Evolutionary conservation across 2,329 filamentous ascomycete species (phyloP).

Genomic region (Neonectria hederae): DNA sequence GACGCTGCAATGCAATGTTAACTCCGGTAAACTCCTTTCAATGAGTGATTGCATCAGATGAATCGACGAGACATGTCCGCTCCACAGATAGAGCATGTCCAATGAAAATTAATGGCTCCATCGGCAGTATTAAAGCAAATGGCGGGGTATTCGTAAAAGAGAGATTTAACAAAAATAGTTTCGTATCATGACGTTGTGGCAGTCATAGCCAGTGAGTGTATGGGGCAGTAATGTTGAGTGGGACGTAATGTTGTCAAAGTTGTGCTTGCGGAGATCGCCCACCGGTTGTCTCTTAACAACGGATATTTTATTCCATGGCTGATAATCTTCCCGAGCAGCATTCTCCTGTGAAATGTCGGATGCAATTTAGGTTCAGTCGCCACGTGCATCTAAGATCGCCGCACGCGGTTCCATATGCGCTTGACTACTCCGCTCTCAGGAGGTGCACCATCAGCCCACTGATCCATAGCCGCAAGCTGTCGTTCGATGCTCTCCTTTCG

Average conservation of each 20-base stretch:
- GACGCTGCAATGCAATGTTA: constrained; percentile 6
- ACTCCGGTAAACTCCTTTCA: constrained; percentile 38
- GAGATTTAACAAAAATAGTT: constrained; percentile 19
- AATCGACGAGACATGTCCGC: constrained; percentile 22
- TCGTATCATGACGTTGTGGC: constrained; percentile 18
- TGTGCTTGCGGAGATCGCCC: background rate
- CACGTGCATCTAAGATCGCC: constrained; percentile 49
- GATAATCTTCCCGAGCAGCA: background rate
- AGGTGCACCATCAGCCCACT: constrained; percentile 48
- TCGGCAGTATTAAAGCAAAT: constrained; percentile 30
- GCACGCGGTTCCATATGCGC: constrained; percentile 71
- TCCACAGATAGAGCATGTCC: constrained; percentile 12
- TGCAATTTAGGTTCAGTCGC: background rate
- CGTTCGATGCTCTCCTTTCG: constrained; percentile 64
- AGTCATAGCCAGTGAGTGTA: background rate
- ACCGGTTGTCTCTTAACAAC: background rate
- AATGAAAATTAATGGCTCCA: constrained; percentile 11
- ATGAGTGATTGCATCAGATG: constrained; percentile 25
- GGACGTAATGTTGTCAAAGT: background rate
- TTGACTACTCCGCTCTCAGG: constrained; percentile 66
- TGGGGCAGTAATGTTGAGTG: background rate
- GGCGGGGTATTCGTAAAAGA: constrained; percentile 35
- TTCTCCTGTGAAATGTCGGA: background rate
- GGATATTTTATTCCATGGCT: background rate
- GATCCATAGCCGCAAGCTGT: constrained; percentile 64